Conservation (phyloP, 345 rosid genomes). For the Adansonia digitata region DNA sequence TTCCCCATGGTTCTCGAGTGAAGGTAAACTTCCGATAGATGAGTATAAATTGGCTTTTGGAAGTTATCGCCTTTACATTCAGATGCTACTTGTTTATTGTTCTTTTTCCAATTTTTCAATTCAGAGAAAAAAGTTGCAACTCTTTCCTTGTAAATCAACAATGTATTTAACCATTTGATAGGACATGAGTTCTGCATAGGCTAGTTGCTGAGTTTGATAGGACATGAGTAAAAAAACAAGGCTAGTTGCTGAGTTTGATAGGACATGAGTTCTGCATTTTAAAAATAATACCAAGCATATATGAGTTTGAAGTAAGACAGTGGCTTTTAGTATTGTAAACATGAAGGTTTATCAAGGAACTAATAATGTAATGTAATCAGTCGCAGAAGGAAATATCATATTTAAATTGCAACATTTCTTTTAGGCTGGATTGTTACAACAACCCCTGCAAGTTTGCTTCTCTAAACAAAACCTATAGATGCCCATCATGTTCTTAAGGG, state of each 20-base stretch:
- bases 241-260: constrained; percentile 2
- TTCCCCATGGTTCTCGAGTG: constrained; percentile 95
- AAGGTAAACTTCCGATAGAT: constrained; percentile 51
- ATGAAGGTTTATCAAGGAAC: neutral
- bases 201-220: neutral
- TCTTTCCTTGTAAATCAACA: neutral
- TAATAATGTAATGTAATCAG: neutral
- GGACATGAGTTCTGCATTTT: neutral
- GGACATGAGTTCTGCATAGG: too few species aligned
- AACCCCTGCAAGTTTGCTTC: neutral
- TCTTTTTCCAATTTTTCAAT: neutral
- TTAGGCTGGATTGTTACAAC: neutral
- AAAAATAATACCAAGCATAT: neutral
- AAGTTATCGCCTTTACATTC: neutral
- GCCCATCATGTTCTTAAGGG: neutral
- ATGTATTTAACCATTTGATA: neutral
- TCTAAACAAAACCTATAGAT: neutral
- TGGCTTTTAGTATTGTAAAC: neutral
- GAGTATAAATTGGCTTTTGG: constrained; percentile 1
- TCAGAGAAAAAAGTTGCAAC: neutral
- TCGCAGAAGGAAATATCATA: neutral
- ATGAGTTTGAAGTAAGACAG: neutral
- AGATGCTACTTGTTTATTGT: neutral
- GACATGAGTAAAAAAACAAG: neutral
- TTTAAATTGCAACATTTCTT: neutral